phyloP scores from a whole-genome alignment of 1,284 basidiomycete species.

The Thelephora terrestris region DNA sequence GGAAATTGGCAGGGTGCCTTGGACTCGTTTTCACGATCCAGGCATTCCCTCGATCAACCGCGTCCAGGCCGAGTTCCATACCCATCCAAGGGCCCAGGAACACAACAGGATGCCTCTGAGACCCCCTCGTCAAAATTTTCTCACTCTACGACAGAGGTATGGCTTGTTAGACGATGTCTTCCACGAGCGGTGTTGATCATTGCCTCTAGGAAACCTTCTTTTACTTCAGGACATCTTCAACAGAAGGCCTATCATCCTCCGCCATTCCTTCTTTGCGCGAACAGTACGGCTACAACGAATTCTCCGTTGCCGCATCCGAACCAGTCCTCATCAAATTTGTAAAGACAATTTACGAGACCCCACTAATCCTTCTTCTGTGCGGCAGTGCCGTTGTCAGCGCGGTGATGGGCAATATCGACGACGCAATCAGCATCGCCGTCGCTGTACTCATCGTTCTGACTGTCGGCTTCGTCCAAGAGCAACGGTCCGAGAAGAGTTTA shows the following conservation, averaged over 20 bases:
- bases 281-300: conserved; percentile 86
- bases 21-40: conserved; percentile 15
- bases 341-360: conserved; percentile 90
- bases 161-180: too few relatives aligned
- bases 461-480: conserved; percentile 94
- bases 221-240: conserved; percentile 54
- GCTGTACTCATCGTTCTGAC: conserved; percentile 91
- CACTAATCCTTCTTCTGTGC: conserved; percentile 82
- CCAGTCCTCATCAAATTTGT: conserved; percentile 80
- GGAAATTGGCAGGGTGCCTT: conserved; percentile 7
- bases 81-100: not conserved
- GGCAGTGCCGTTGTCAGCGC: conserved; percentile 83
- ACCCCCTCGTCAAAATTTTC: conserved; percentile 24
- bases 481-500: conserved; percentile 88
- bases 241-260: conserved; percentile 53
- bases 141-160: conserved; percentile 34
- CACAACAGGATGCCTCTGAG: not conserved
- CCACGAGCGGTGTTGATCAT: conserved; percentile 1
- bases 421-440: conserved; percentile 89
- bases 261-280: conserved; percentile 59
- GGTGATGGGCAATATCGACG: conserved; percentile 88
- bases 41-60: not conserved
- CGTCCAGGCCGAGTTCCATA: not conserved
- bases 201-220: conserved; percentile 49
- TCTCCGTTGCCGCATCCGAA: conserved; percentile 79